A percentile compares a stretch with the other conserved stretches of the same genome.
These are phyloP conservation scores for Trichoderma reesei DNA, from an alignment of 495 filamentous ascomycete species.

Conservation along the genomic window DNA sequence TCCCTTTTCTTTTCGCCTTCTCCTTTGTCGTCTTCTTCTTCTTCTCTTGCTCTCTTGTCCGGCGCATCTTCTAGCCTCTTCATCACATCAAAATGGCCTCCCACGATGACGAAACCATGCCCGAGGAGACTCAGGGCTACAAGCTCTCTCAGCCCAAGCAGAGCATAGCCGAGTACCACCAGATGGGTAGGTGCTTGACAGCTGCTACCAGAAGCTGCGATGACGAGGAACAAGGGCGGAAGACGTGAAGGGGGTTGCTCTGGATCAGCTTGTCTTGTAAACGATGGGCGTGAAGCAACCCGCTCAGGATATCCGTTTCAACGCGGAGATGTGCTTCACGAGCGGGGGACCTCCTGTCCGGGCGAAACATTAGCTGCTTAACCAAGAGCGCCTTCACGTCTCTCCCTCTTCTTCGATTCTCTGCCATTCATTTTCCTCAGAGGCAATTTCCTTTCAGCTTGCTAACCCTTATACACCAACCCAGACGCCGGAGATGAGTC, in stretches of 20 bases:
- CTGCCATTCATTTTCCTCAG: background rate
- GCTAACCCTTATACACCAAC: conserved; percentile 13
- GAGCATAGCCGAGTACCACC: conserved; percentile 80
- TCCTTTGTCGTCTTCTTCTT: background rate
- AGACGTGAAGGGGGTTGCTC: background rate
- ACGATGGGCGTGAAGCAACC: too few species aligned
- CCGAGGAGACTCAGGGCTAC: conserved; percentile 86
- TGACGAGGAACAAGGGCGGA: background rate
- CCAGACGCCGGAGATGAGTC: conserved; percentile 73
- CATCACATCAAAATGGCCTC: conserved; percentile 49
- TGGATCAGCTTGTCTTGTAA: too few species aligned
- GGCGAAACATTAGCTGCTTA: too few species aligned
- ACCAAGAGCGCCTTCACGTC: too few species aligned
- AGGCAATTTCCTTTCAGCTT: background rate
- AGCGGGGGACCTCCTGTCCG: too few species aligned
- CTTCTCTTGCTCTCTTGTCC: background rate
- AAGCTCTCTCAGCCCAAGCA: conserved; percentile 94
- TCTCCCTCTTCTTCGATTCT: background rate
- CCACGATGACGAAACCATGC: conserved; percentile 74
- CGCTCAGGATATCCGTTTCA: too few species aligned
- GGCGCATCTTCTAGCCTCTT: background rate
- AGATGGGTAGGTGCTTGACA: conserved; percentile 62
- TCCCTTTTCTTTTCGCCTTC: background rate
- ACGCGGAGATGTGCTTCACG: too few species aligned
- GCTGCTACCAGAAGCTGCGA: background rate